A percentile compares a stretch with the other conserved stretches of the same genome.
phyloP scores from a whole-genome alignment of 2,329 filamentous ascomycete genomes.

The Diplodia seriata region DNA sequence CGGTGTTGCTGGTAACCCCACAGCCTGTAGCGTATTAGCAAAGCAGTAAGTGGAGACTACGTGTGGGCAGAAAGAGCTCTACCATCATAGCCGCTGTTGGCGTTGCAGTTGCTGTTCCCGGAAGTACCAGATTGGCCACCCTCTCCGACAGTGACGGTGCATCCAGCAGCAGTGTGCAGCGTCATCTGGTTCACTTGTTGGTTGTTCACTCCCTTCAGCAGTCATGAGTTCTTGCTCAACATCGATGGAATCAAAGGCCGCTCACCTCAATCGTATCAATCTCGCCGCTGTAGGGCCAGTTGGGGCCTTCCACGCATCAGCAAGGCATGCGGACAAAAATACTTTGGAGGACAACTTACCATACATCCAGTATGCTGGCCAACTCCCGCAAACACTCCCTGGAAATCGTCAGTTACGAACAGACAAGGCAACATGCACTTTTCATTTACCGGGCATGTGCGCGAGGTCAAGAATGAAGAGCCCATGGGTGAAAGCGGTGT shows the following conservation, averaged over 20 bases:
- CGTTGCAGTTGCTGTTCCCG: conserved; percentile 46
- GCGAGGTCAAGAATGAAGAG: conserved; percentile 51
- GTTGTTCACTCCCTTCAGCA: conserved; percentile 47
- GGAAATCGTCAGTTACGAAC: not conserved
- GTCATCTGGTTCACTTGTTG: conserved; percentile 48
- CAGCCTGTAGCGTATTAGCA: conserved; percentile 38
- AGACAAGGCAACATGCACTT: not conserved
- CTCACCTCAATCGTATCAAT: conserved; percentile 39
- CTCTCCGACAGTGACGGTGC: conserved; percentile 42
- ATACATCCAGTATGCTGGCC: conserved; percentile 47
- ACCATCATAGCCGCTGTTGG: conserved; percentile 42
- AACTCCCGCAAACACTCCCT: conserved; percentile 43
- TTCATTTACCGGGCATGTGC: conserved; percentile 46
- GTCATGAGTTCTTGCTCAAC: conserved; percentile 35
- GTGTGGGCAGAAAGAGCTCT: not conserved
- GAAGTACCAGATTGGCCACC: conserved; percentile 45
- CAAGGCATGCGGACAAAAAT: not conserved
- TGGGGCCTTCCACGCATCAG: conserved; percentile 44
- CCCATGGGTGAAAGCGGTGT: conserved; percentile 46
- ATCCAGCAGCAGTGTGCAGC: conserved; percentile 47
- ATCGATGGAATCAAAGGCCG: not conserved
- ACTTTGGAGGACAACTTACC: not conserved
- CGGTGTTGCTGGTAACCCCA: conserved; percentile 40
- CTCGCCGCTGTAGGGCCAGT: conserved; percentile 51
- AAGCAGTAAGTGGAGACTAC: no score